Evolutionary conservation across 2,329 filamentous ascomycete species (phyloP).

Genomic region (Pseudogymnoascus sp.): DNA sequence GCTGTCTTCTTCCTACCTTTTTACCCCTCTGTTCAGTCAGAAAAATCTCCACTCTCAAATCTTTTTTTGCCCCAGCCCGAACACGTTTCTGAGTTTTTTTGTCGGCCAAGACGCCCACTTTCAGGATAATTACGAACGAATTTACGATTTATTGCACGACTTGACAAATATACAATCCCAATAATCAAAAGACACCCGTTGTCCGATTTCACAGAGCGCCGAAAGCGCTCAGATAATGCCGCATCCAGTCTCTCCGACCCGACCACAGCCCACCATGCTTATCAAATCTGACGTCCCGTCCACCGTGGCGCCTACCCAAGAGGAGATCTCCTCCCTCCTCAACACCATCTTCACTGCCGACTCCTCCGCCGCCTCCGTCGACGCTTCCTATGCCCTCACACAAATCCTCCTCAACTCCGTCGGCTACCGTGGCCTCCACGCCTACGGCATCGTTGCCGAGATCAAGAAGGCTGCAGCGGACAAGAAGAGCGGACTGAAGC

Average conservation of each 20-base stretch:
- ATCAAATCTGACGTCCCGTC: slow-evolving; percentile 33
- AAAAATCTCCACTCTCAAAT: slow-evolving; percentile 8
- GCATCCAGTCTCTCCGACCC: slow-evolving; percentile 34
- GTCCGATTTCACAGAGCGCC: slow-evolving; percentile 3
- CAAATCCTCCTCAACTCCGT: slow-evolving; percentile 56
- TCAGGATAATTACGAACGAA: slow-evolving; percentile 7
- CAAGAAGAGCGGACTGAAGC: slow-evolving; percentile 81
- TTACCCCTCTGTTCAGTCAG: background rate
- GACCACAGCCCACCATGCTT: slow-evolving; percentile 36
- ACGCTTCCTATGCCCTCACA: slow-evolving; percentile 56
- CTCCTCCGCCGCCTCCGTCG: slow-evolving; percentile 46
- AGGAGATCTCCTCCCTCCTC: slow-evolving; percentile 57
- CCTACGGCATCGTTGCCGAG: slow-evolving; percentile 53
- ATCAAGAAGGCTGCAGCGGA: slow-evolving; percentile 73
- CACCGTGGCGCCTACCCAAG: slow-evolving; percentile 47
- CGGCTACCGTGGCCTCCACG: slow-evolving; percentile 51
- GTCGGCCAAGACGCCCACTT: background rate
- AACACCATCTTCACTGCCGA: slow-evolving; percentile 54
- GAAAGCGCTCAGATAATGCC: slow-evolving; percentile 34
- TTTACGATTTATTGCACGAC: slow-evolving; percentile 6
- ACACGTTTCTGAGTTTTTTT: slow-evolving; percentile 9
- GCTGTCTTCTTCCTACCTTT: background rate
- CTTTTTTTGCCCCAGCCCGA: slow-evolving; percentile 3
- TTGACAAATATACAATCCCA: background rate
- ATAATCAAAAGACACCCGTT: background rate